Evolutionary conservation across 1,284 basidiomycete genomes (phyloP).

Genomic region (Gymnopus androsaceus): DNA sequence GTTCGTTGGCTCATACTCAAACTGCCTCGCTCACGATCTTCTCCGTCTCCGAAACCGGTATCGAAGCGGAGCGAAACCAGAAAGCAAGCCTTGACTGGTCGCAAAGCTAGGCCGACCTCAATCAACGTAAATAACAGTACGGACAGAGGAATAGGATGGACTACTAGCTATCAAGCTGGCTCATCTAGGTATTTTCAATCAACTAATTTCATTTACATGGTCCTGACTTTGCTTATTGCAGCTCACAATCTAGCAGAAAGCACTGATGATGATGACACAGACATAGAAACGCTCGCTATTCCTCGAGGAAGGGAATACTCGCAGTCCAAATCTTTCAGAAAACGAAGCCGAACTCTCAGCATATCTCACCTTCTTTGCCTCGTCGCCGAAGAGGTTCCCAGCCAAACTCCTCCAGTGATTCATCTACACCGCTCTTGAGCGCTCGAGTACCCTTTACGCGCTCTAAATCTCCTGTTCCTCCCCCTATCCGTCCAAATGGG

Average conservation of each 20-base stretch:
- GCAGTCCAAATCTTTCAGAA: neutral
- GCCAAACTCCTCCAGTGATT: slow-evolving; percentile 35
- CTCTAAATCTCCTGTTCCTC: slow-evolving; percentile 54
- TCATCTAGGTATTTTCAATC: slow-evolving; percentile 60
- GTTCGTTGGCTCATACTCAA: slow-evolving; percentile 35
- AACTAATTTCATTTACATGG: neutral
- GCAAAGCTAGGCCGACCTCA: slow-evolving; percentile 35
- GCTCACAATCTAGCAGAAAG: slow-evolving; percentile 50
- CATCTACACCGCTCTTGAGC: slow-evolving; percentile 27
- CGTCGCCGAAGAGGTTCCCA: slow-evolving; percentile 5
- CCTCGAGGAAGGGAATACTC: slow-evolving; percentile 38
- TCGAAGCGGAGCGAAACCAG: slow-evolving; percentile 44
- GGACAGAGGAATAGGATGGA: slow-evolving; percentile 57
- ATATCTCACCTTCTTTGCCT: neutral
- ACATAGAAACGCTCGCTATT: slow-evolving; percentile 39
- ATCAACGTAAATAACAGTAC: slow-evolving; percentile 12
- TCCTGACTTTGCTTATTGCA: slow-evolving; percentile 25
- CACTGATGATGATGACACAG: slow-evolving; percentile 54
- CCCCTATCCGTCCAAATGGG: slow-evolving; percentile 24
- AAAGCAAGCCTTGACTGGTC: slow-evolving; percentile 37
- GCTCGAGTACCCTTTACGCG: slow-evolving; percentile 48
- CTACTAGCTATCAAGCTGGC: slow-evolving; percentile 83
- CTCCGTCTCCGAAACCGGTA: slow-evolving; percentile 62
- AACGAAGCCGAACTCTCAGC: neutral
- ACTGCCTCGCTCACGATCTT: slow-evolving; percentile 76